Percentiles rank a stretch among this genome's conserved stretches.
These are phyloP conservation scores for Cyphellophora attinorum DNA, from an alignment of 2,329 filamentous ascomycete genomes.

Conservation along the genomic window DNA sequence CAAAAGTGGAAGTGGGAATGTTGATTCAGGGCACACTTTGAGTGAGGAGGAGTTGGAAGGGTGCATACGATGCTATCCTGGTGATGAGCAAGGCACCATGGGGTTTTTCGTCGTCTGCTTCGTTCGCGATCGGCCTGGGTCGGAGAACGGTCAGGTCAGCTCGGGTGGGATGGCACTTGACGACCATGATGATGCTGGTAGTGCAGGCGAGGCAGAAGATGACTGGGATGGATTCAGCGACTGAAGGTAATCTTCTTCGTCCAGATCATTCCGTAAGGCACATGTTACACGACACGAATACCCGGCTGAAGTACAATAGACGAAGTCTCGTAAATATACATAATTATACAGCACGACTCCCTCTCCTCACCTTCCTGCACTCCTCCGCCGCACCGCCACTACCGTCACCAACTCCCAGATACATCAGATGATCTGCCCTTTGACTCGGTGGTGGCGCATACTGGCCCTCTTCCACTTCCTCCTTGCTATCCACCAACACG, in stretches of 20 bases:
- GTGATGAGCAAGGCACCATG: conserved; percentile 75
- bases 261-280: too few species aligned
- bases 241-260: conserved; percentile 1
- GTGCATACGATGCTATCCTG: conserved; percentile 74
- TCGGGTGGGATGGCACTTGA: conserved; percentile 9
- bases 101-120: conserved; percentile 95
- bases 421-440: background rate
- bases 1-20: conserved; percentile 31
- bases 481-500: conserved; percentile 27
- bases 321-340: too few species aligned
- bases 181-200: conserved; percentile 17
- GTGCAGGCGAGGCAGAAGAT: conserved; percentile 28
- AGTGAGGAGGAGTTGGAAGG: conserved; percentile 49
- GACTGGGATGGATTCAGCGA: conserved; percentile 34
- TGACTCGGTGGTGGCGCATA: conserved; percentile 3
- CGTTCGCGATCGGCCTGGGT: conserved; percentile 45
- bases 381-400: too few species aligned
- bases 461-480: conserved; percentile 20
- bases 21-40: conserved; percentile 8
- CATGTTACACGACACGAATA: too few species aligned
- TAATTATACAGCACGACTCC: background rate
- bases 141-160: conserved; percentile 22
- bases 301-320: too few species aligned
- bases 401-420: background rate
- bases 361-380: too few species aligned